Evolutionary conservation across 306 rosid genomes (phyloP).

Genomic region (Begonia peltatifolia): DNA sequence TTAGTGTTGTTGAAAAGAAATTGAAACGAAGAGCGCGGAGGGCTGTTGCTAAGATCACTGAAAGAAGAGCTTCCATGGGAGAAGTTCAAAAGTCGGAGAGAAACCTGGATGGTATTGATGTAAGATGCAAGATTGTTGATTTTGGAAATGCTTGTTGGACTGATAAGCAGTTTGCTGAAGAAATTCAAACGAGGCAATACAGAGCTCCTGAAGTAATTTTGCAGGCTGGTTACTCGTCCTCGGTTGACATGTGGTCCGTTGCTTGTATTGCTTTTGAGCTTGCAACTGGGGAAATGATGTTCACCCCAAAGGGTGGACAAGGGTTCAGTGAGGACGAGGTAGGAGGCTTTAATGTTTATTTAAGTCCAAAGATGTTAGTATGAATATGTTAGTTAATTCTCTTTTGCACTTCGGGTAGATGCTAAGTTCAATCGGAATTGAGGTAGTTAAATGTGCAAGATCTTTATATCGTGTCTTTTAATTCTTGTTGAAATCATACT

Average conservation of each 20-base stretch:
- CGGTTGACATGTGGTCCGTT: slow-evolving; percentile 93
- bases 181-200: slow-evolving; percentile 92
- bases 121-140: slow-evolving; percentile 89
- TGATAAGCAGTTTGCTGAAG: slow-evolving; percentile 52
- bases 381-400: too few relatives aligned
- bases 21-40: slow-evolving; percentile 75
- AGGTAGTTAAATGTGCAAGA: too few relatives aligned
- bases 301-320: slow-evolving; percentile 67
- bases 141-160: slow-evolving; percentile 95
- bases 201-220: slow-evolving; percentile 92
- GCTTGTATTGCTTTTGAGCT: slow-evolving; percentile 92
- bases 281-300: slow-evolving; percentile 95
- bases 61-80: slow-evolving; percentile 64
- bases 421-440: too few relatives aligned
- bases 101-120: slow-evolving; percentile 52
- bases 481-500: too few relatives aligned
- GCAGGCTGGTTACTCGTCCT: slow-evolving; percentile 64
- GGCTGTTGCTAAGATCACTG: slow-evolving; percentile 85
- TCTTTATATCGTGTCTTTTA: too few relatives aligned
- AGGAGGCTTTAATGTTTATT: not conserved
- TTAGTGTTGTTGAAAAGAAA: slow-evolving; percentile 60
- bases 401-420: too few relatives aligned
- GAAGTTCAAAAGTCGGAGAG: slow-evolving; percentile 40
- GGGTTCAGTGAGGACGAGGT: slow-evolving; percentile 93
- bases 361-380: too few relatives aligned